phyloP scores from a whole-genome alignment of 805 yeast species.

The Barnettozyma sucrosica region DNA sequence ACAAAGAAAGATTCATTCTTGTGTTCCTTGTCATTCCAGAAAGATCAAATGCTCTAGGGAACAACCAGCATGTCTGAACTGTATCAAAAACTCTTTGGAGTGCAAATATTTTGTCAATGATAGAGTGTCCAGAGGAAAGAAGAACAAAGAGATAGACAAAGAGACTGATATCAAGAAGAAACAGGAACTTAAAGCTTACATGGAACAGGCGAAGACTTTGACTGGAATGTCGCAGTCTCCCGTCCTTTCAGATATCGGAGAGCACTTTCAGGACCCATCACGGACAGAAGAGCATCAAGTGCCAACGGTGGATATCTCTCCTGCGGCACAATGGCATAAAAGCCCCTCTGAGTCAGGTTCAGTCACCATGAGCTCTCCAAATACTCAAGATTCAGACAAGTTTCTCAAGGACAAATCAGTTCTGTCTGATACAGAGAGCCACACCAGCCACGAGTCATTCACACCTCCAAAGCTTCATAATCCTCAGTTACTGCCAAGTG shows the following conservation, averaged over 20 bases:
- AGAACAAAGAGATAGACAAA: slow-evolving; percentile 21
- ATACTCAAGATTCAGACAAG: slow-evolving; percentile 15
- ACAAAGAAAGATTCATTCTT: slow-evolving; percentile 51
- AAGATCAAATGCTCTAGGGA: slow-evolving; percentile 52
- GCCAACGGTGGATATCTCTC: neutral
- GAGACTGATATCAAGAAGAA: slow-evolving; percentile 21
- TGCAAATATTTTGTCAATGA: slow-evolving; percentile 57
- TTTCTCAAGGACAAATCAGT: slow-evolving; percentile 15
- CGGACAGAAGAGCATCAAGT: neutral
- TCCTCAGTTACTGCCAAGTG: slow-evolving; percentile 21
- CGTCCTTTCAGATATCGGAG: neutral
- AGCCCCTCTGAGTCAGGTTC: slow-evolving; percentile 1
- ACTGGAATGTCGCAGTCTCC: slow-evolving; percentile 3
- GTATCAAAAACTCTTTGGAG: slow-evolving; percentile 39
- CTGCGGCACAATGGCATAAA: neutral
- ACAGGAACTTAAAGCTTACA: slow-evolving; percentile 21
- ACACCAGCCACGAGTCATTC: slow-evolving; percentile 22
- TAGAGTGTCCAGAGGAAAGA: slow-evolving; percentile 35
- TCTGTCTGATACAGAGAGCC: slow-evolving; percentile 24
- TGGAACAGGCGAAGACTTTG: slow-evolving; percentile 20
- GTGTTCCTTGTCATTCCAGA: slow-evolving; percentile 53
- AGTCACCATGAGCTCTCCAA: slow-evolving; percentile 4
- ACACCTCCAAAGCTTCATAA: slow-evolving; percentile 26
- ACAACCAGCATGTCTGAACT: slow-evolving; percentile 46
- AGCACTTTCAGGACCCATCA: neutral